phyloP scores from a whole-genome alignment of 2,329 filamentous ascomycete species.

The Curvularia sp. region DNA sequence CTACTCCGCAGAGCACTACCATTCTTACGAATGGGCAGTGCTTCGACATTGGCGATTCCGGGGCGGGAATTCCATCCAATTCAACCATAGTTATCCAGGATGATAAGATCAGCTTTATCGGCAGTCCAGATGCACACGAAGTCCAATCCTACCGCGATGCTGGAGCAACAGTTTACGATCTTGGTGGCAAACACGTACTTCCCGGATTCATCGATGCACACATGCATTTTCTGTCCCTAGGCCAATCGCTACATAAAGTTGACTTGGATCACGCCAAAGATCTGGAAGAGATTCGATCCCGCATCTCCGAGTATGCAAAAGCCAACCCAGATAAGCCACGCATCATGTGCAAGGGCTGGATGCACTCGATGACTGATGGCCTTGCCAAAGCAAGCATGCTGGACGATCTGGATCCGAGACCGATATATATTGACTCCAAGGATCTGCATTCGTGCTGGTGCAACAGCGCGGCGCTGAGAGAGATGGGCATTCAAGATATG shows the following conservation, averaged over 20 bases:
- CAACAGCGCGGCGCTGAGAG: slow-evolving; percentile 60
- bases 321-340: slow-evolving; percentile 56
- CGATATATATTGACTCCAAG: slow-evolving; percentile 65
- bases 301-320: slow-evolving; percentile 56
- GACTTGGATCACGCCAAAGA: slow-evolving; percentile 57
- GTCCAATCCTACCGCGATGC: slow-evolving; percentile 38
- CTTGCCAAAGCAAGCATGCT: slow-evolving; percentile 59
- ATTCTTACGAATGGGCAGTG: slow-evolving; percentile 42
- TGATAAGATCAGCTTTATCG: slow-evolving; percentile 54
- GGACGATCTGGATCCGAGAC: slow-evolving; percentile 60
- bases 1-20: slow-evolving; percentile 14
- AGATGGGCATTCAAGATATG: slow-evolving; percentile 59
- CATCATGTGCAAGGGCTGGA: slow-evolving; percentile 63
- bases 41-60: slow-evolving; percentile 23
- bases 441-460: slow-evolving; percentile 66
- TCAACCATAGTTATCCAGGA: slow-evolving; percentile 52
- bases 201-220: slow-evolving; percentile 67
- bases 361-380: slow-evolving; percentile 63
- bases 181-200: slow-evolving; percentile 54
- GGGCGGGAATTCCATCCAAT: slow-evolving; percentile 17
- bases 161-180: slow-evolving; percentile 39
- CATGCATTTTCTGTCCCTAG: slow-evolving; percentile 64
- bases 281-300: slow-evolving; percentile 58
- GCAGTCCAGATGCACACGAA: slow-evolving; percentile 32
- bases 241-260: slow-evolving; percentile 62